Evolutionary conservation across 768 basidiomycete genomes (phyloP), one percentile per base, ranked within the genome.

Genomic region (Tephrocybe sp.): DNA sequence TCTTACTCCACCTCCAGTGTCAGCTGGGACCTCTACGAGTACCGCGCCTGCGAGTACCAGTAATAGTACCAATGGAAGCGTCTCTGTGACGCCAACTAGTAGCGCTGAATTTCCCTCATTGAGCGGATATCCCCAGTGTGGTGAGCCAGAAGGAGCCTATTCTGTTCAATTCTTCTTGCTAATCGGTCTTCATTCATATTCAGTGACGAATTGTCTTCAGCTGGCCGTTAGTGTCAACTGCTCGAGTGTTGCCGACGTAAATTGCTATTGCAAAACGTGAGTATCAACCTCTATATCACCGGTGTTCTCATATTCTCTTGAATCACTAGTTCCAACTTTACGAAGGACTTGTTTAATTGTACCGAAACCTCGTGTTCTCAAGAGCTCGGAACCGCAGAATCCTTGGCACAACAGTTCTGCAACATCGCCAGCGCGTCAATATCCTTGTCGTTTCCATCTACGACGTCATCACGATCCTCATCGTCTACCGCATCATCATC

Each of bases 351-450:
- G 42, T 64, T 73, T 18, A 55, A 58, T 18, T 79, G 78, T 53
- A 64, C 76, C 30, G 55, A 64, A 8, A 54, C 48, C 8, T 56
- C 57, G 19, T 80, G 78, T 59, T 54, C 71, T 5, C 39, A 58
- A 32, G 69, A 74, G 39, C 55, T 80, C 1, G 22, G 60, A 13
- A 58, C 69, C 4, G 69, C 73, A 4, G 76, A 82, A 62, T 55
- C 50, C 13, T 68, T 82, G 26, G 72, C 77, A 1, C 70, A 78
- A 52, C 66, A 69, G 53, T 80, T 80, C 60, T 82, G 79, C 57
- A 66, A 71, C 13, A 32, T 63, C 13, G 57, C 55, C 15, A 57
- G 42, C 35, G 38, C 49, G 15, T 52, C 51, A n/a, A 44, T 54
- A 11, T 57, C 61, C 4, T 51, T 63, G 27, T 63, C 61, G 24